Evolutionary conservation across 768 basidiomycete genomes (phyloP), one percentile per base, ranked within the genome.

Genomic region (Neoboletus subvelutipes): DNA sequence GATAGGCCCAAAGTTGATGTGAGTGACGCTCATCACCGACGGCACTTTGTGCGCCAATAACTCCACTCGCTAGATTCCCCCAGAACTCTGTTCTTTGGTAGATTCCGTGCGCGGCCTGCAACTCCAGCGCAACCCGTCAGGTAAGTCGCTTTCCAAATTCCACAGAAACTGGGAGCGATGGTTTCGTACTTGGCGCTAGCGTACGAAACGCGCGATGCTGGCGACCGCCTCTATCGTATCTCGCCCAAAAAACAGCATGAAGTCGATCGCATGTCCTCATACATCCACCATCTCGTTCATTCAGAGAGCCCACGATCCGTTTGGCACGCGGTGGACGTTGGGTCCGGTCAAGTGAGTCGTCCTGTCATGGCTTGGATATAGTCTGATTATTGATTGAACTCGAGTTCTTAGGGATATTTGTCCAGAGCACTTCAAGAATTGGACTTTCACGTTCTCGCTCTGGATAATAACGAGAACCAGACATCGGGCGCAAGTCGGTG

Each of bases 191-290:
- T 31, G 24, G 48, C 9, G 29, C 33, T 28, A 64, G 60, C 45
- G 6, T 57, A 59, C 53, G 54, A 57, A 43, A 52, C 49, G 17
- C 40, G 36, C 45, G 24, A 22, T 29, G 52, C 46, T 18, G 43
- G 54, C 41, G 43, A 50, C 52, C 58, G 62, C 22, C 37, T 57
- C 28, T 68, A 69, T 33, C 85, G 88, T 17, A 85, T 88, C 81
- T 88, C 87, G 5, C 87, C 87, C 6, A 91, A 91, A 68, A 91
- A 91, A 67, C 73, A 75, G 3, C 88, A 91, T 59, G 89, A 91
- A 67, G 86, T 91, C 45, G 61, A 72, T 1, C 79, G 81, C 47
- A 90, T 90, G 87, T 73, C 77, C 18, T 69, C 77, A 8, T 87
- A 82, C 70, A 74, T 87, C 28, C 65, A 69, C 39, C 64, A 63